Evolutionary conservation across 139 green algal species (phyloP).

Genomic region (Chlamydomonas eustigma): DNA sequence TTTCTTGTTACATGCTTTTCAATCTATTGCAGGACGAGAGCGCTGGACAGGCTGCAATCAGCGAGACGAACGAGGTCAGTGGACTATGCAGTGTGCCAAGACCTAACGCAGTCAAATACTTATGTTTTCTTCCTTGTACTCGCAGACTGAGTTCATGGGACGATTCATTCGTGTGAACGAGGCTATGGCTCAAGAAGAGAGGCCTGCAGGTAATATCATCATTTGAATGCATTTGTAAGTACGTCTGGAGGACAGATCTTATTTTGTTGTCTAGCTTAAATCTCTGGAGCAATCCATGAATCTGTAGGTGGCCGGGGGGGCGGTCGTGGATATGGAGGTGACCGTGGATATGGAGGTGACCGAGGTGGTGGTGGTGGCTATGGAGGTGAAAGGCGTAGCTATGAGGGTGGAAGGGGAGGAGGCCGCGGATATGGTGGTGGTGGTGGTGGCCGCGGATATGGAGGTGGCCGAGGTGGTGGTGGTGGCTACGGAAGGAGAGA

Average conservation of each 20-base stretch:
- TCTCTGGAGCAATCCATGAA: no score
- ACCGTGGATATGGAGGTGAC: no score
- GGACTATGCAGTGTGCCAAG: not conserved
- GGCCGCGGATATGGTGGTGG: no score
- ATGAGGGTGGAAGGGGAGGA: no score
- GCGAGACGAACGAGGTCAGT: not conserved
- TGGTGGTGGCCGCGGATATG: not conserved
- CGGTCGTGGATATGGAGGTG: no score
- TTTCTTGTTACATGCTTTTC: no score
- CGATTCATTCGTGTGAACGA: slow-evolving; percentile 53
- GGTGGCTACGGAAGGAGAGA: no score
- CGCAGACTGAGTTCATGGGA: slow-evolving; percentile 46
- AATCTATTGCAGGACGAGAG: not conserved
- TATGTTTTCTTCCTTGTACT: not conserved
- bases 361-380: no score
- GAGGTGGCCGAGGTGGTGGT: slow-evolving; percentile 1
- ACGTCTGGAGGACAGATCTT: not conserved
- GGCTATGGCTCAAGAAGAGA: slow-evolving; percentile 29
- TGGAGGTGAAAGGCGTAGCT: no score
- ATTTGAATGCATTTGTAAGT: not conserved
- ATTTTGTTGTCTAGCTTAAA: no score
- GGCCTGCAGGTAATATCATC: not conserved
- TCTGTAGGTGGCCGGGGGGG: no score
- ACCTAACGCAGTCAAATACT: no score
- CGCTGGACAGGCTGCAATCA: not conserved